Base-by-base conservation (phyloP, 2,329 filamentous ascomycete species). In the Chaetomiaceae sp. region DNA sequence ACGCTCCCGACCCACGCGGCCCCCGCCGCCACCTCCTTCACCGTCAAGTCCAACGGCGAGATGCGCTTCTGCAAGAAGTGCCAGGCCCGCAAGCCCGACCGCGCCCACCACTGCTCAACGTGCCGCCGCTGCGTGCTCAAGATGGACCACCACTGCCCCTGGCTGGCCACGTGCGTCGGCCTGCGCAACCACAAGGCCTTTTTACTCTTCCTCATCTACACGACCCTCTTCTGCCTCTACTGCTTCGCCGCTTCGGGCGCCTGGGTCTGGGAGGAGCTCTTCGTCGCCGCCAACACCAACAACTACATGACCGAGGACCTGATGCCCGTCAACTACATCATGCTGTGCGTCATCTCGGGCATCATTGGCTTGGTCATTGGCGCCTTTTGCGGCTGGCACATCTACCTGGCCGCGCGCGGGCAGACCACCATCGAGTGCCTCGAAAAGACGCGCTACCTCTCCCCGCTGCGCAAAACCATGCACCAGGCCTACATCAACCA, bases 61-160 rank as follows among this genome's bases (percentile, higher is more conserved):
- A 74, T 88, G 48, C 83, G 94, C 51, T 97, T 87, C 75, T 99
- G 94, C 79, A 97, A 97, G 74, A 99, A 99, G 74, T 99, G 94
- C 71, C 89, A 95, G 73, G 86, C 86, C 48, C 83, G 88, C 59
- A 99, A 99, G 75, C 94, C 94, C 38, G 94, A 99, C 72, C 89
- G 94, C 57, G 85, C 92, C 29, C 94, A 99, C 71, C 94, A 99
- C 75, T 99, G 94, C 78, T 95, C 90, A 11, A 95, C 91, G 4
- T 99, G 94, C 73, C 84, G 87, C 62, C 87, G 88, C 65, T 99
- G 94, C 69, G 91, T 99, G 23, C 78, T 99, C 69, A 99, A 99
- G 77, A 99, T 99, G 94, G 94, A 99, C 68, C 94, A 99, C 70
- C 94, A 99, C 74, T 99, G 94, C 69, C 94, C 94, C 15, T 99